Conservation (phyloP, 2,329 filamentous ascomycete genomes). For the Fusarium haematococcum region DNA sequence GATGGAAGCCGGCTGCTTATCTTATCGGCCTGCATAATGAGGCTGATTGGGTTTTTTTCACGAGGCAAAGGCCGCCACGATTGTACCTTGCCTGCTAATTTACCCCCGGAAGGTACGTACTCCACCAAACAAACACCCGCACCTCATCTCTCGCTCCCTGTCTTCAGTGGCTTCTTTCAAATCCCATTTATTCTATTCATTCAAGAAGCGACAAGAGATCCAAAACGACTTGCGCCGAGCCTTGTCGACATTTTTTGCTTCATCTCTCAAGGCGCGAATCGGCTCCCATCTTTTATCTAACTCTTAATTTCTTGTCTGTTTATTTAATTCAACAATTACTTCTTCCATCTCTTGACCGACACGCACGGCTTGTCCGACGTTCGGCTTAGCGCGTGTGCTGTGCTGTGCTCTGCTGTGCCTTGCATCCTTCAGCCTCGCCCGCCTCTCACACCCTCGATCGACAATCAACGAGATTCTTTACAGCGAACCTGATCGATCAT, state of each 20-base stretch:
- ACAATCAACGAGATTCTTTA: constrained; percentile 3
- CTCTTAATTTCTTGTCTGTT: neutral
- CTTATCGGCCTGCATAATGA: constrained; percentile 35
- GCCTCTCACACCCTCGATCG: constrained; percentile 12
- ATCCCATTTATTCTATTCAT: constrained; percentile 13
- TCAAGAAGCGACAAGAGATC: neutral
- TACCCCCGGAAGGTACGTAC: constrained; percentile 20
- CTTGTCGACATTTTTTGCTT: neutral
- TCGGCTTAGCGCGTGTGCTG: constrained; percentile 14
- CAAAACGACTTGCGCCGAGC: neutral
- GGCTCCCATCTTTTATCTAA: neutral
- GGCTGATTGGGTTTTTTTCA: constrained; percentile 24
- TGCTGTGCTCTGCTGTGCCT: constrained; percentile 10
- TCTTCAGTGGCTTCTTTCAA: constrained; percentile 33
- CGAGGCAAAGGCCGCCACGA: neutral
- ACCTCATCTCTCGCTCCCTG: constrained; percentile 32
- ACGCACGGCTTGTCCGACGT: constrained; percentile 27
- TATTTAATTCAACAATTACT: neutral
- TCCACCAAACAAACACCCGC: constrained; percentile 10
- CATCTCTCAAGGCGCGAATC: neutral
- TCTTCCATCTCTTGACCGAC: neutral
- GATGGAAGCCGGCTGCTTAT: constrained; percentile 16
- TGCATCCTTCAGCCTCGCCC: constrained; percentile 29
- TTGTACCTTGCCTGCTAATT: constrained; percentile 23
- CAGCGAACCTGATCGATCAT: neutral